phyloP scores from a whole-genome alignment of 345 rosid species.

The Cochlearia excelsa region DNA sequence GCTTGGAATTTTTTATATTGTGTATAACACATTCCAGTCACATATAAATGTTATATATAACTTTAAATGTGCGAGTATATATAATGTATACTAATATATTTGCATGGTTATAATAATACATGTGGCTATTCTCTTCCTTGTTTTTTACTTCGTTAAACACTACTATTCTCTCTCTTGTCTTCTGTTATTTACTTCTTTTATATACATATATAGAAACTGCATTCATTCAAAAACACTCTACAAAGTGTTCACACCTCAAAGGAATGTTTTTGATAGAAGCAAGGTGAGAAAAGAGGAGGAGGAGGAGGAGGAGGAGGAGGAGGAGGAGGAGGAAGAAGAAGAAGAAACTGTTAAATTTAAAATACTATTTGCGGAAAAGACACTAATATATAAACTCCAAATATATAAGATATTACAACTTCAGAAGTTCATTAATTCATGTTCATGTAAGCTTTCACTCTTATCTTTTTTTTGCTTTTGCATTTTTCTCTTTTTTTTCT shows the following conservation, averaged over 20 bases:
- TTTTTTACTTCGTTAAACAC: no score
- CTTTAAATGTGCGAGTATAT: neutral
- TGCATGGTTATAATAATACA: neutral
- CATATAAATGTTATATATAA: no score
- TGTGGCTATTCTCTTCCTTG: neutral
- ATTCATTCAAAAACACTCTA: conserved; percentile 9
- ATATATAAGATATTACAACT: no score
- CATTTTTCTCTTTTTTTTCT: neutral
- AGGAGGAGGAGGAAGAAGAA: no score
- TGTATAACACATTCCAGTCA: no score
- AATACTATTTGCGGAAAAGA: neutral
- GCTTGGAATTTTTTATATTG: no score
- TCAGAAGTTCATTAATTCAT: conserved; percentile 11
- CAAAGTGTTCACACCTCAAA: conserved; percentile 14
- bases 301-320: neutral
- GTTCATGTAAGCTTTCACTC: conserved; percentile 15
- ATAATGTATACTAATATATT: no score
- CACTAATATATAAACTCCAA: neutral
- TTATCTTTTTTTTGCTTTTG: neutral
- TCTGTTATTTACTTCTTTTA: conserved; percentile 7
- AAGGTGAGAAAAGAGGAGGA: neutral
- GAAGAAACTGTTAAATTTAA: neutral
- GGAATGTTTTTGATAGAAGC: conserved; percentile 30
- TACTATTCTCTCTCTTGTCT: neutral
- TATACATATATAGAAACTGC: conserved; percentile 12